Conservation (phyloP, 1,284 basidiomycete genomes). For the Heterobasidion irregulare region DNA sequence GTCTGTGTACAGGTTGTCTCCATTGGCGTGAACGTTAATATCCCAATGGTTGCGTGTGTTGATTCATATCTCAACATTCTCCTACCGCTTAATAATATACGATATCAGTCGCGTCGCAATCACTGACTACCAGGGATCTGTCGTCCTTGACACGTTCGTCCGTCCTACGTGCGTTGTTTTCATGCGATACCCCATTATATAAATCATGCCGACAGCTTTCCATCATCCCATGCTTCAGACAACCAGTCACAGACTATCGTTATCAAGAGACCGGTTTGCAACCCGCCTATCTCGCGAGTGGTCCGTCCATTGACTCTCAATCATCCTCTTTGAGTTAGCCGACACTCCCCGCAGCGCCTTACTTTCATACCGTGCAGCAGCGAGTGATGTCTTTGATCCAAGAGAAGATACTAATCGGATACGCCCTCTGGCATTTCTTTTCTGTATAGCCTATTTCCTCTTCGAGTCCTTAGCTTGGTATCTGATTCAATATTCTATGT, state of each 20-base stretch:
- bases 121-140: constrained; percentile 40
- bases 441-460: constrained; percentile 28
- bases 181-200: not conserved
- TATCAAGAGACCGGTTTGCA: constrained; percentile 38
- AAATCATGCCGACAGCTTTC: constrained; percentile 1
- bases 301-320: constrained; percentile 18
- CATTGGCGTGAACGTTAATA: constrained; percentile 25
- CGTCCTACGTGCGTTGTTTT: constrained; percentile 38
- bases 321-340: not conserved
- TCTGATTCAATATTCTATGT: not conserved
- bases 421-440: constrained; percentile 46
- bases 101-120: constrained; percentile 25
- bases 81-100: not conserved
- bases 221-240: constrained; percentile 20
- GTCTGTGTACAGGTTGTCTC: constrained; percentile 37
- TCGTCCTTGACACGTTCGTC: constrained; percentile 44
- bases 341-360: constrained; percentile 27
- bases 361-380: constrained; percentile 38
- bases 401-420: constrained; percentile 46
- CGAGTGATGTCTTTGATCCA: constrained; percentile 33
- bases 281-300: constrained; percentile 28
- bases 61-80: constrained; percentile 1
- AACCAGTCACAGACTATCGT: constrained; percentile 39
- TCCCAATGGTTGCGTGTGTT: constrained; percentile 48
- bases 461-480: constrained; percentile 1